A percentile compares a stretch with the other conserved stretches of the same genome.
These are phyloP conservation scores for Penicillium hesseltinei DNA, from an alignment of 2,329 filamentous ascomycete species.

Conservation along the genomic window DNA sequence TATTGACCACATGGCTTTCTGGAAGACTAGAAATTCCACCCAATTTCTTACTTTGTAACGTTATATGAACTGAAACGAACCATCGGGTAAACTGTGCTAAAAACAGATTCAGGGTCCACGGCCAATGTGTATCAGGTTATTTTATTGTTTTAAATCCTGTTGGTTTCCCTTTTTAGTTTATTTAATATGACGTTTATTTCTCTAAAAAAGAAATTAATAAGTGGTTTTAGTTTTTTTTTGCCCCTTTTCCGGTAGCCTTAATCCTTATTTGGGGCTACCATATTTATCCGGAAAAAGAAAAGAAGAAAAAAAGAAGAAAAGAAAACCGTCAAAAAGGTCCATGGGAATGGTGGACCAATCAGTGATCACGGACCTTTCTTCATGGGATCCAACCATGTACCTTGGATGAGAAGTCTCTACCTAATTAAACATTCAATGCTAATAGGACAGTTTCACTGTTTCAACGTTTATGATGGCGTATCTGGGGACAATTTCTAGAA, in stretches of 20 bases:
- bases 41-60: neutral
- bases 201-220: neutral
- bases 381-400: constrained; percentile 6
- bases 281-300: neutral
- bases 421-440: neutral
- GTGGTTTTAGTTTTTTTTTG: neutral
- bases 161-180: neutral
- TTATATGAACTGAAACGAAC: constrained; percentile 18
- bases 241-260: constrained; percentile 15
- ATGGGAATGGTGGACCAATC: neutral
- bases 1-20: constrained; percentile 8
- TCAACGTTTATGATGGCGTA: neutral
- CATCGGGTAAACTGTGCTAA: constrained; percentile 23
- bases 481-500: neutral
- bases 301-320: neutral
- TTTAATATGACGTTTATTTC: neutral
- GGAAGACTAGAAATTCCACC: constrained; percentile 6
- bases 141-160: constrained; percentile 9
- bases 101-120: constrained; percentile 31
- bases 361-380: neutral
- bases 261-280: constrained; percentile 12
- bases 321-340: neutral
- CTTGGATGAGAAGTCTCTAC: constrained; percentile 14
- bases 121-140: constrained; percentile 17
- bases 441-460: constrained; percentile 17